Base-by-base conservation (phyloP, 2,329 filamentous ascomycete genomes). In the Pezicula carpinea region DNA sequence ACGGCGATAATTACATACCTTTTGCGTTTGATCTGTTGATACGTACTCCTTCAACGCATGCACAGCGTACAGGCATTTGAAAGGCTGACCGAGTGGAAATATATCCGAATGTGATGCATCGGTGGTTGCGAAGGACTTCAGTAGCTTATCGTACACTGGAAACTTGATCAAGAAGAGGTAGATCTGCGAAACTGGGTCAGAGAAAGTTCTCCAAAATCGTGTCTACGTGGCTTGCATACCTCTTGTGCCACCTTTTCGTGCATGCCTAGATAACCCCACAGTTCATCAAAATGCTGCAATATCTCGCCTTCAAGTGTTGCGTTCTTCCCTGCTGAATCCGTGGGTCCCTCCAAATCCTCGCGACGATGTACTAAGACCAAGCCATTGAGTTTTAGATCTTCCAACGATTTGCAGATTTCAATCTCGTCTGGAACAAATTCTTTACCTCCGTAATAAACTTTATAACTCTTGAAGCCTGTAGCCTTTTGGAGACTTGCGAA, bases 251-350 rank as follows among this genome's bases (percentile, higher is more conserved):
- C 69, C 42, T 70, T 73, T 49, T 91, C 83, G 38, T 87, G 79
- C 68, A 91, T 78, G 53, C 82, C 81, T 45, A 97, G 74, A 59
- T 92, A 86, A 36, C 81, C 78, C 75, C 93, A 96, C 19, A 99
- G 69, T 51, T 92, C 83, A 45, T 88, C 78, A 59, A 96, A 95
- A 64, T 95, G 87, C 48, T 82, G 77, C 55, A 93, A 71, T 18
- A 97, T 83, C 57, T 92, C 87, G 11, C 80, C 75, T 61, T 97
- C 89, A 3, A 97, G 76, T 31, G 70, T 76, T 52, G 71, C 82
- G 39, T 71, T 77, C 42, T 70, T 80, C 43, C 67, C 74, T 51
- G 71, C 73, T 44, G 75, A 67, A 23, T 72, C 60, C 52, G 70
- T 56, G 21, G 73, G 61, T 47, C 68, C 65, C 7, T 68, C 63